These are phyloP conservation scores for Xylaria sp. DNA, from an alignment of 2,329 filamentous ascomycete species.

Conservation along the genomic window DNA sequence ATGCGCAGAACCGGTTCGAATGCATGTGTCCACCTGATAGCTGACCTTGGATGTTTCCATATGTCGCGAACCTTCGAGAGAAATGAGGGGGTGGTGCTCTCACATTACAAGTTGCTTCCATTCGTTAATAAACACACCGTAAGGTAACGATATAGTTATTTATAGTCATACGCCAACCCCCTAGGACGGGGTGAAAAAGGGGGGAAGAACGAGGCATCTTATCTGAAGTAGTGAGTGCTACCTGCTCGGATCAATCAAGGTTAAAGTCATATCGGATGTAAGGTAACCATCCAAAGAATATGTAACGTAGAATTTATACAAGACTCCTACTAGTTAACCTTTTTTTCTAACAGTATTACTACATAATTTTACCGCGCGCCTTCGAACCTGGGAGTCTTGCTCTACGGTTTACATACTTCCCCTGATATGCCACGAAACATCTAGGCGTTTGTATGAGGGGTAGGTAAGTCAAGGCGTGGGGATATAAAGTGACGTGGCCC, in stretches of 20 bases:
- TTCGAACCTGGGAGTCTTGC: not conserved
- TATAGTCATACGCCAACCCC: not conserved
- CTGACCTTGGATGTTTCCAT: not conserved
- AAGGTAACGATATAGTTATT: not conserved
- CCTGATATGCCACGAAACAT: not conserved
- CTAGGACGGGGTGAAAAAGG: not conserved
- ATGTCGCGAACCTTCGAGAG: not conserved
- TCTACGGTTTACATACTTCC: not conserved
- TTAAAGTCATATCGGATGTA: not conserved
- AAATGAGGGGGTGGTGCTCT: not conserved
- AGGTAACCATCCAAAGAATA: no score
- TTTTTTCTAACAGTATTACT: no score
- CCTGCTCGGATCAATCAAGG: not conserved
- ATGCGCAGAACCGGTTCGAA: not conserved
- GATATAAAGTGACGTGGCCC: slow-evolving; percentile 13
- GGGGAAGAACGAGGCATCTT: not conserved
- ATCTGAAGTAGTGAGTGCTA: not conserved
- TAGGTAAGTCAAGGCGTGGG: not conserved
- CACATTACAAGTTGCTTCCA: not conserved
- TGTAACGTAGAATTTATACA: no score
- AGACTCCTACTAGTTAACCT: no score
- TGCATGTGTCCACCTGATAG: not conserved
- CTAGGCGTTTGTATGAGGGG: not conserved
- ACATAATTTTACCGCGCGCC: no score
- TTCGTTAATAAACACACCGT: not conserved